Percentiles rank a stretch among this genome's conserved stretches.
These are phyloP conservation scores for Colletotrichum tamarilloi DNA, from an alignment of 2,329 filamentous ascomycete species.

Conservation along the genomic window DNA sequence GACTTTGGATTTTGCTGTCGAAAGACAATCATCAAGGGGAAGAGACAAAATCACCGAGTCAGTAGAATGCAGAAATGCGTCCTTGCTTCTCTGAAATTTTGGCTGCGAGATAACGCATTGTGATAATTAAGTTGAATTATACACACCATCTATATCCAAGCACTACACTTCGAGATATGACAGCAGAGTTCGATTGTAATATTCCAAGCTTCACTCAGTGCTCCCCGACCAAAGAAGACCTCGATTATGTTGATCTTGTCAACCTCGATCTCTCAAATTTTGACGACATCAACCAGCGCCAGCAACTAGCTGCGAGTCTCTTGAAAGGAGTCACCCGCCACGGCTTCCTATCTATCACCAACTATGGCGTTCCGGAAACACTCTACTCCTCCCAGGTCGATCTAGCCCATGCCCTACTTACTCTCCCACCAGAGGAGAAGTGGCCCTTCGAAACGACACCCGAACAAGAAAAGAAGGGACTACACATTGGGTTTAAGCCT, in stretches of 20 bases:
- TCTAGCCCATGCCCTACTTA: background rate
- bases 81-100: too few species aligned
- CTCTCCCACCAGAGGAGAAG: background rate
- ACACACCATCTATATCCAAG: background rate
- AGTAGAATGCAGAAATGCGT: too few species aligned
- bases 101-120: too few species aligned
- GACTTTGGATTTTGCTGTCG: background rate
- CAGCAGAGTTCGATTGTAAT: too few species aligned
- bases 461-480: background rate
- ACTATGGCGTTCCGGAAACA: background rate
- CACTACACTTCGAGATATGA: background rate
- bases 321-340: background rate
- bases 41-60: too few species aligned
- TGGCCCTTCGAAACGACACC: background rate
- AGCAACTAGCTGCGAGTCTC: background rate
- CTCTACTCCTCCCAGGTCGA: background rate
- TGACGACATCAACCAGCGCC: background rate
- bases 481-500: background rate
- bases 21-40: background rate
- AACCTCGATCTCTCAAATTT: constrained; percentile 1
- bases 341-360: background rate
- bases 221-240: background rate
- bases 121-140: too few species aligned
- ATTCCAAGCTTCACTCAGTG: background rate
- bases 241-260: background rate